Conservation (phyloP, 106 monocot species). For the Triglochin maritima region DNA sequence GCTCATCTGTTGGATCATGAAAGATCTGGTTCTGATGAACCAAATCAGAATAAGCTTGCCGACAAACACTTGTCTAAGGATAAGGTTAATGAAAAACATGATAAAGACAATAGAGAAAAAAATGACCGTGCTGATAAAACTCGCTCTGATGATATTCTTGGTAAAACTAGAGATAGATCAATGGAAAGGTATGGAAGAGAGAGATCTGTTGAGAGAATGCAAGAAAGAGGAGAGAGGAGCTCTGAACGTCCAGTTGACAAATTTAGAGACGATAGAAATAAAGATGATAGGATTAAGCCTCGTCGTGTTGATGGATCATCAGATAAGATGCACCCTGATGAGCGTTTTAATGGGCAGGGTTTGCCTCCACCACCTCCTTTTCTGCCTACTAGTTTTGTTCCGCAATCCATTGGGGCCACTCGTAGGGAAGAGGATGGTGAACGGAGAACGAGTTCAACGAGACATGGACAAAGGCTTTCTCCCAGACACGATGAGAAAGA, state of each 20-base stretch:
- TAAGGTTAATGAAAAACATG: conserved; percentile 49
- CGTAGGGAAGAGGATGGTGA: conserved; percentile 82
- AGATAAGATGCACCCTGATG: conserved; percentile 44
- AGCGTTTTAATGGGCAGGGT: conserved; percentile 59
- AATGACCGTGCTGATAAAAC: conserved; percentile 45
- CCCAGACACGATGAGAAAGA: conserved; percentile 88
- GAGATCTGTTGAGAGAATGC: conserved; percentile 54
- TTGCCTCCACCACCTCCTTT: conserved; percentile 95
- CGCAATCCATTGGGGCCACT: conserved; percentile 59
- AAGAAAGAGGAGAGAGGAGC: conserved; percentile 57
- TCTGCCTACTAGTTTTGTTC: conserved; percentile 76
- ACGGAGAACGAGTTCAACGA: conserved; percentile 37
- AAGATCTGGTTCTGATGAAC: conserved; percentile 40
- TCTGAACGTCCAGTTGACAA: conserved; percentile 44
- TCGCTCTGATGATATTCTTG: conserved; percentile 42
- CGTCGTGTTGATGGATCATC: conserved; percentile 37
- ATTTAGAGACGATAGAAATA: conserved; percentile 49
- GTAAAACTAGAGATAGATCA: conserved; percentile 63
- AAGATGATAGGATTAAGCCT: conserved; percentile 55
- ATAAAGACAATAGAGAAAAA: conserved; percentile 60
- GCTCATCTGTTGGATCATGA: conserved; percentile 40
- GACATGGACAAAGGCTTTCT: conserved; percentile 66
- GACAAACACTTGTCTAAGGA: conserved; percentile 47
- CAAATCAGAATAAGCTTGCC: conserved; percentile 18
- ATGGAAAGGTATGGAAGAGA: conserved; percentile 65